Percentiles rank a stretch among this genome's conserved stretches.
Evolutionary conservation across 192 early-diverging fungal species (phyloP).

Genomic region (Backusella psychrophila): DNA sequence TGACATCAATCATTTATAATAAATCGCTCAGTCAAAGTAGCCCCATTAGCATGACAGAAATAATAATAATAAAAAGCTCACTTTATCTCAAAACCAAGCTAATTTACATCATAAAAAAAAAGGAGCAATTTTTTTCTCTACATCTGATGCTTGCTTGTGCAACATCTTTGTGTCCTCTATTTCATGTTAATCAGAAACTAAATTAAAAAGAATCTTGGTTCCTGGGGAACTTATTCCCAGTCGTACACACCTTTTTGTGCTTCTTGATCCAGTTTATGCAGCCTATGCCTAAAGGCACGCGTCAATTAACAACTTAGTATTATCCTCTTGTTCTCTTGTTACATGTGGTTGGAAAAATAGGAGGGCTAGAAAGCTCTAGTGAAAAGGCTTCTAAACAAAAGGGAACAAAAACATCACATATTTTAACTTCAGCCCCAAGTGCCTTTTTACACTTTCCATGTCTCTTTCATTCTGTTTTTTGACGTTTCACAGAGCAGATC

Average conservation of each 20-base stretch:
- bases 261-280: background rate
- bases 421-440: background rate
- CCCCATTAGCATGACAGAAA: background rate
- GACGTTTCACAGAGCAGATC: background rate
- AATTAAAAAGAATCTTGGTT: slow-evolving; percentile 1
- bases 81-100: background rate
- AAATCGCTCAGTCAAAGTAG: background rate
- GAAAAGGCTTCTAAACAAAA: background rate
- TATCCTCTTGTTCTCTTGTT: background rate
- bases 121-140: background rate
- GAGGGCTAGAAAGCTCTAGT: background rate
- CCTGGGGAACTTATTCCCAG: background rate
- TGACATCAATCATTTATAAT: background rate
- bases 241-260: background rate
- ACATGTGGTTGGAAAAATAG: background rate
- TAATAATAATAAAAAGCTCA: background rate
- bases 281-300: background rate
- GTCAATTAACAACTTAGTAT: background rate
- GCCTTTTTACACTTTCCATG: background rate
- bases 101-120: background rate
- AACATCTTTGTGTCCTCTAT: background rate
- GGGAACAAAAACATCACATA: background rate
- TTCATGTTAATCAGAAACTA: background rate
- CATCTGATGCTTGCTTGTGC: background rate
- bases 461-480: background rate